A percentile compares a stretch with the other conserved stretches of the same genome.
These are phyloP conservation scores for Scenedesmus sp. DNA, from an alignment of 163 green algal species.

Conservation along the genomic window DNA sequence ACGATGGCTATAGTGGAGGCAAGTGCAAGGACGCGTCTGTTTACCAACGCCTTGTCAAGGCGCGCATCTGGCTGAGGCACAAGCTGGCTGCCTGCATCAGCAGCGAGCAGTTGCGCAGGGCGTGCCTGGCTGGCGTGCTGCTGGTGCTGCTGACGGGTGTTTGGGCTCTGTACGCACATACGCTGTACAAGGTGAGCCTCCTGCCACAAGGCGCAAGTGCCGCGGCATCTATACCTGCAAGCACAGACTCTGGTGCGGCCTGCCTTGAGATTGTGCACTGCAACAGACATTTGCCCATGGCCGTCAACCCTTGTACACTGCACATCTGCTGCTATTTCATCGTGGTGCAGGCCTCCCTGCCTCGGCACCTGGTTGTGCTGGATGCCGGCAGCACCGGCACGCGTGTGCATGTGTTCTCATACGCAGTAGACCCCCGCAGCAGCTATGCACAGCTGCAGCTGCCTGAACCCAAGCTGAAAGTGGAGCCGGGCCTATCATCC, in stretches of 20 bases:
- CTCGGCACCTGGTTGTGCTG: slow-evolving; percentile 63
- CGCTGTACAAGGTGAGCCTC: slow-evolving; percentile 21
- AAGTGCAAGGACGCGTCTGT: slow-evolving; percentile 4
- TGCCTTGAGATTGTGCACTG: not conserved
- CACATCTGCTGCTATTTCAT: not conserved
- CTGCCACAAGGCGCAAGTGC: not conserved
- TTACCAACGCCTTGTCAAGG: not conserved
- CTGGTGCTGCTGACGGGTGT: slow-evolving; percentile 19
- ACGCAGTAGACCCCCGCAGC: slow-evolving; percentile 38
- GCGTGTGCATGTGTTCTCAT: slow-evolving; percentile 79
- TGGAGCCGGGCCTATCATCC: slow-evolving; percentile 72
- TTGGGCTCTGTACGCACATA: slow-evolving; percentile 33
- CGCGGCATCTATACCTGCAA: not conserved
- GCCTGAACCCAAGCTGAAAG: slow-evolving; percentile 69
- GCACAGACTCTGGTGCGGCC: not conserved
- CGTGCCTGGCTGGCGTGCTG: not conserved
- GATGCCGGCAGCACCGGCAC: slow-evolving; percentile 83
- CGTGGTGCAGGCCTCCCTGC: slow-evolving; percentile 18
- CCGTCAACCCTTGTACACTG: no score
- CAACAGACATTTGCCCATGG: not conserved
- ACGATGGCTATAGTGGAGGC: slow-evolving; percentile 36
- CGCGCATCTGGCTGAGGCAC: not conserved
- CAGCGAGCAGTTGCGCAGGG: not conserved
- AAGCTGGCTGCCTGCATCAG: slow-evolving; percentile 12
- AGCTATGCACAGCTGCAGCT: slow-evolving; percentile 65